Evolutionary conservation across 768 basidiomycete genomes (phyloP).

Genomic region (Russula abietina): DNA sequence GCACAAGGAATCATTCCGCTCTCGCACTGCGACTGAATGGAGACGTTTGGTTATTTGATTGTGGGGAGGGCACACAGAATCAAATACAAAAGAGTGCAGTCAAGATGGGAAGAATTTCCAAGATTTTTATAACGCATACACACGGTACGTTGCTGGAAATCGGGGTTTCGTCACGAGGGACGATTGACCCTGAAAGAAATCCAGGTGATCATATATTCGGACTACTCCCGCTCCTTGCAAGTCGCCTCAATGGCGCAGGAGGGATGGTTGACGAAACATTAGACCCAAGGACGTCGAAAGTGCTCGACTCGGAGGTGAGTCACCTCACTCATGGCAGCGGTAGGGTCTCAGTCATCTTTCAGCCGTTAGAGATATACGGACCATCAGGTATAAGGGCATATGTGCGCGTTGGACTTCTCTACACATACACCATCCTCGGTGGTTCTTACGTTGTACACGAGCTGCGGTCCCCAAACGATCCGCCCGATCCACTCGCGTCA

Average conservation of each 20-base stretch:
- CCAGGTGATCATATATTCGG: constrained; percentile 82
- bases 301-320: constrained; percentile 17
- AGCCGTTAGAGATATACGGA: constrained; percentile 82
- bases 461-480: constrained; percentile 59
- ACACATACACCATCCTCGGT: constrained; percentile 63
- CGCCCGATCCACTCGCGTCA: constrained; percentile 28
- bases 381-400: constrained; percentile 79
- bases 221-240: constrained; percentile 59
- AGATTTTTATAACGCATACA: constrained; percentile 85
- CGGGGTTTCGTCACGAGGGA: background rate
- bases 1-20: constrained; percentile 72
- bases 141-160: constrained; percentile 49
- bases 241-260: constrained; percentile 68
- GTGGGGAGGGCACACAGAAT: constrained; percentile 79
- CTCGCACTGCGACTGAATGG: constrained; percentile 58
- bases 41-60: constrained; percentile 81
- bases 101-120: constrained; percentile 74
- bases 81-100: constrained; percentile 65
- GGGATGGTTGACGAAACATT: constrained; percentile 51
- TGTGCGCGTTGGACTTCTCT: constrained; percentile 58
- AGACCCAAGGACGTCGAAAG: constrained; percentile 46
- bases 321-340: background rate
- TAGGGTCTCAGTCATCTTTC: constrained; percentile 9
- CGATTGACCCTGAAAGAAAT: background rate
- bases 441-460: constrained; percentile 78